Conservation (phyloP, 2,329 filamentous ascomycete genomes). For the Penicillium sp. region DNA sequence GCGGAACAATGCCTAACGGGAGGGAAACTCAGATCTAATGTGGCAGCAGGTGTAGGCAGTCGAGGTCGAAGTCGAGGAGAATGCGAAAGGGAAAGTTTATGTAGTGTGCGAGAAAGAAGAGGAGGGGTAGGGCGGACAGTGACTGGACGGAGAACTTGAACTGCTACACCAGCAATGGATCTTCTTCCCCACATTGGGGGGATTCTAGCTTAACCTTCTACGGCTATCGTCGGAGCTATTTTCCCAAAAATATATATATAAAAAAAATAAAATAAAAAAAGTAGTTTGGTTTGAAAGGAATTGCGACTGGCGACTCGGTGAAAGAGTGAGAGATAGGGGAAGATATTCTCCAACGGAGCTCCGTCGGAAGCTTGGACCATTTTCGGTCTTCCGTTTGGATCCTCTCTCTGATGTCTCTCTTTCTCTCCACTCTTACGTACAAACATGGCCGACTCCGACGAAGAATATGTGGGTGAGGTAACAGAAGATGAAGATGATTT, state of each 20-base stretch:
- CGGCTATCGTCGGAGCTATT: constrained; percentile 24
- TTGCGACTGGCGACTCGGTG: not conserved
- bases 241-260: not conserved
- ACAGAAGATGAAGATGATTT: constrained; percentile 46
- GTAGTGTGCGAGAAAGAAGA: constrained; percentile 18
- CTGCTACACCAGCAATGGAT: constrained; percentile 30
- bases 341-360: constrained; percentile 18
- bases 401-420: constrained; percentile 6
- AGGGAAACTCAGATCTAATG: constrained; percentile 17
- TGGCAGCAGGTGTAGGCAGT: constrained; percentile 12
- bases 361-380: constrained; percentile 34
- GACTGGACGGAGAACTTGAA: constrained; percentile 26
- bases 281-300: not conserved
- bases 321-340: not conserved
- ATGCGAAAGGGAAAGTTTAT: constrained; percentile 17
- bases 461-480: constrained; percentile 52
- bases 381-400: constrained; percentile 7
- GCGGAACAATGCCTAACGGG: constrained; percentile 40
- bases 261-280: too few relatives aligned
- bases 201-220: constrained; percentile 10
- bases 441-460: constrained; percentile 48
- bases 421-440: not conserved
- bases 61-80: constrained; percentile 18
- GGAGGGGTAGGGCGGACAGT: constrained; percentile 29
- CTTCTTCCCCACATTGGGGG: constrained; percentile 38